Evolutionary conservation across 306 rosid genomes (phyloP).

Genomic region (Prunus persica): Prunus_persica_NCBIv2 NC_034010.1:4828501-4829000

Average conservation of each 20-base stretch:
- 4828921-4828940: neutral
- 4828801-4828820: slow-evolving; percentile 30
- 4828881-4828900: slow-evolving; percentile 53
- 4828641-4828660: neutral
- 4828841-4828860: slow-evolving; percentile 51
- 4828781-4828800: slow-evolving; percentile 14
- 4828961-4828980: slow-evolving; percentile 21
- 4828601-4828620: neutral
- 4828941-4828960: neutral
- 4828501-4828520: neutral
- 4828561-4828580: neutral
- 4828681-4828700: neutral
- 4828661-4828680: neutral
- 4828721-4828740: neutral
- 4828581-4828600: neutral
- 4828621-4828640: neutral
- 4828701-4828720: neutral
- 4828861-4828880: slow-evolving; percentile 55
- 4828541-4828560: neutral
- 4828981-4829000: slow-evolving; percentile 36
- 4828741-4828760: neutral
- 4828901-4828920: slow-evolving; percentile 2
- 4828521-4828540: neutral
- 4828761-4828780: slow-evolving; percentile 22
- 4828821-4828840: slow-evolving; percentile 27